Base-by-base conservation (phyloP, 768 basidiomycete species). In the Russula dissimulans region DNA sequence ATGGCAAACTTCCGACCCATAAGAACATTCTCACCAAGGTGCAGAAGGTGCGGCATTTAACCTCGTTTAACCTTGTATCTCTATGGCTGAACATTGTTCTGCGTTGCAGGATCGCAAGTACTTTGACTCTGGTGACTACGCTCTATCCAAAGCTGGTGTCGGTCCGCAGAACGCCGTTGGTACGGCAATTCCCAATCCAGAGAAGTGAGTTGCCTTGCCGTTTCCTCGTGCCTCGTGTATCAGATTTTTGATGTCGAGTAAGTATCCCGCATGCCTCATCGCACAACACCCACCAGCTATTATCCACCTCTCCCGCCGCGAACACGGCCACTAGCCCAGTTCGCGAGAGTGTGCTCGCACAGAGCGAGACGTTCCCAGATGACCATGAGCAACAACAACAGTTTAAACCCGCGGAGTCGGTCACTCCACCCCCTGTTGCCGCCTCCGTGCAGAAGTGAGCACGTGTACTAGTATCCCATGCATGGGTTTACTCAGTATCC, bases 111-210 rank as follows among this genome's bases (percentile, higher is more conserved):
- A 99, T 70, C 90, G 97, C 69, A 98, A 98, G 75, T 99, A 93
- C 77, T 99, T 99, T 73, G 97, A 98, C 75, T 98, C 95, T 57
- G 97, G 97, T 59, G 97, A 99, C 73, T 98, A 98, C 70, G 95
- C 95, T 34, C 79, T 99, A 66, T 93, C 92, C 53, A 97, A 98
- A 73, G 97, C 97, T 3, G 89, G 97, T 31, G 86, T 88, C 49
- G 80, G 87, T n/a, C 86, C 91, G 50, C 90, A 91, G 72, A 89
- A 80, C 64, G 80, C 84, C 3, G 92, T 97, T 57, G 97, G 97
- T 32, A 98, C 95, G 9, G 91, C 93, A 39, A 97, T 97, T 66
- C 95, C 97, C n/a, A 94, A 90, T 73, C 95, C 97, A 32, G 91
- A 97, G 75, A 91, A 91, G 94, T 95, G 70, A 63, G 90, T 77